A percentile compares a stretch with the other conserved stretches of the same genome.
Evolutionary conservation across 2,329 filamentous ascomycete species (phyloP).

Genomic region (Pseudogymnoascus sp.): DNA sequence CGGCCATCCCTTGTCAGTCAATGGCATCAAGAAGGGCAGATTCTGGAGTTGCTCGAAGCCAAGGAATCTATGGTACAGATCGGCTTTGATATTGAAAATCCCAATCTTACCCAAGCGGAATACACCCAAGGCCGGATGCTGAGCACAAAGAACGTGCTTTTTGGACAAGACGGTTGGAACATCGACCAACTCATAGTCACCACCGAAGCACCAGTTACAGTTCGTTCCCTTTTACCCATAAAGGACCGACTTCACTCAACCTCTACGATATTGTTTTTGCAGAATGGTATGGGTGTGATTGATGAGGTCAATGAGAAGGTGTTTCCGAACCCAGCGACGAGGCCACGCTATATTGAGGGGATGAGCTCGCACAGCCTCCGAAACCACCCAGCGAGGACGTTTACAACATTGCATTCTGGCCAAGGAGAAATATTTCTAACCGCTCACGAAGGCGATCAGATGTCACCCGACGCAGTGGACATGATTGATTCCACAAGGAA

Average conservation of each 20-base stretch:
- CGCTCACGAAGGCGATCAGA: conserved; percentile 12
- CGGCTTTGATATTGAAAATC: conserved; percentile 26
- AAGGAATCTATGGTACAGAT: conserved; percentile 31
- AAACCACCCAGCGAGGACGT: conserved; percentile 33
- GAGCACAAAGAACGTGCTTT: conserved; percentile 26
- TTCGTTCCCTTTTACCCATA: conserved; percentile 49
- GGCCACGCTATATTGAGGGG: conserved; percentile 62
- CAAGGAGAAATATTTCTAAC: conserved; percentile 32
- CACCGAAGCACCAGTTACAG: conserved; percentile 50
- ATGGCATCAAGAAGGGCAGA: conserved; percentile 40
- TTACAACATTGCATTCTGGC: conserved; percentile 33
- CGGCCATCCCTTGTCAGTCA: conserved; percentile 33
- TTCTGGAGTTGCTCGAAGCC: conserved; percentile 39
- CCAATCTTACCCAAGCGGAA: conserved; percentile 13
- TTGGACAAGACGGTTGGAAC: conserved; percentile 22
- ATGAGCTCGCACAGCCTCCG: conserved; percentile 32
- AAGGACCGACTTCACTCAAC: conserved; percentile 57
- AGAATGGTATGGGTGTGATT: conserved; percentile 76
- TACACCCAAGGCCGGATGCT: conserved; percentile 20
- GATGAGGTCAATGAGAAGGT: conserved; percentile 65
- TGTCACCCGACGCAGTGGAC: not conserved
- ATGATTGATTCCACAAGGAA: conserved; percentile 38
- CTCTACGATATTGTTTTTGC: conserved; percentile 67
- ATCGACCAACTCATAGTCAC: conserved; percentile 69
- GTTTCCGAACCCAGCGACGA: conserved; percentile 55